Conservation (phyloP, 345 rosid species). For the Eucalyptus virginea region DNA sequence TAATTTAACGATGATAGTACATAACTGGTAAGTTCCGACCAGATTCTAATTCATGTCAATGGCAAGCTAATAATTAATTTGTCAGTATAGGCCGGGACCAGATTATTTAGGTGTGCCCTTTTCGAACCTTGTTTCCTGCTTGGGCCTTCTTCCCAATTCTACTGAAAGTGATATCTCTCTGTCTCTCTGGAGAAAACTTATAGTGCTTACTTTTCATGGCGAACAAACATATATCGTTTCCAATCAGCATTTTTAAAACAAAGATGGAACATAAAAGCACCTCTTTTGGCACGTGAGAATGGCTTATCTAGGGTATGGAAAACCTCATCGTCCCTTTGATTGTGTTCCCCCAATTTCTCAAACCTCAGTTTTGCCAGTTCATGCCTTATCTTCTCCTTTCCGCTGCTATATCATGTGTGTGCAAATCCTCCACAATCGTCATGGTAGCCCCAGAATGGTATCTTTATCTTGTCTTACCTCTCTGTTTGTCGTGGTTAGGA, state of each 20-base stretch:
- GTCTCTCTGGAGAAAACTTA: too few relatives aligned
- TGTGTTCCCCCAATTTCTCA: not conserved
- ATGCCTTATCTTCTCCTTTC: not conserved
- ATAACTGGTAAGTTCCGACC: slow-evolving; percentile 49
- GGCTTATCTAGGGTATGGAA: not conserved
- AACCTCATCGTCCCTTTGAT: not conserved
- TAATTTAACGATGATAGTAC: slow-evolving; percentile 61
- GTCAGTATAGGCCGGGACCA: slow-evolving; percentile 49
- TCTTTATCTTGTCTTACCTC: not conserved
- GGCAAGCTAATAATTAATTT: not conserved
- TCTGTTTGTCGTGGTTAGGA: too few relatives aligned
- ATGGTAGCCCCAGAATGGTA: not conserved
- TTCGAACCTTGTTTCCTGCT: too few relatives aligned
- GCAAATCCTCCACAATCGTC: not conserved
- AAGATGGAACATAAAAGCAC: not conserved
- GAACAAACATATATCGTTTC: too few relatives aligned
- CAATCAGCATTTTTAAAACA: not conserved
- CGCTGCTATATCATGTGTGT: not conserved
- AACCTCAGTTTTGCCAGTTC: not conserved
- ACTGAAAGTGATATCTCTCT: too few relatives aligned
- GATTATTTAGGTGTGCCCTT: slow-evolving; percentile 79
- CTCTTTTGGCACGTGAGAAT: not conserved
- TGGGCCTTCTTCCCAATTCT: too few relatives aligned
- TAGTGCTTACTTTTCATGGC: too few relatives aligned
- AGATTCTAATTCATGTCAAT: not conserved